Evolutionary conservation across 1,284 basidiomycete species (phyloP).

Genomic region (Austroboletus niveus): DNA sequence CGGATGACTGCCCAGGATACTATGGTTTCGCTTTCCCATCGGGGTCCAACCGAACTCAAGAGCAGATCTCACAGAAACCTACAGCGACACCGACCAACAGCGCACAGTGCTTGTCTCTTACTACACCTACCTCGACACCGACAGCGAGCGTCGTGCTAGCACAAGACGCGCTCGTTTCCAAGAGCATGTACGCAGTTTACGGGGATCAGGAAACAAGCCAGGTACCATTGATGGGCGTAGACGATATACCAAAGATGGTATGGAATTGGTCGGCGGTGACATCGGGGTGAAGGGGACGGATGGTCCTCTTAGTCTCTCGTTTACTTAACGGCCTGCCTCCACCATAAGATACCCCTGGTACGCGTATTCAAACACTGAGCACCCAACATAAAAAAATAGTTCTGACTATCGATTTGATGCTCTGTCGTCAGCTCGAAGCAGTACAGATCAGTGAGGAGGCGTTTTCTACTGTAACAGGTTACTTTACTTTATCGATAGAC

Average conservation of each 20-base stretch:
- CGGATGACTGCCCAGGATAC: slow-evolving; percentile 26
- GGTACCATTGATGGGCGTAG: slow-evolving; percentile 14
- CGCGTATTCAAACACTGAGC: too few species aligned
- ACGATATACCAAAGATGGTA: slow-evolving; percentile 16
- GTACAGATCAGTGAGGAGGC: too few species aligned
- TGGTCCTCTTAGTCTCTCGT: too few species aligned
- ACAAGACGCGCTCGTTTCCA: slow-evolving; percentile 4
- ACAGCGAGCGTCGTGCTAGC: slow-evolving; percentile 8
- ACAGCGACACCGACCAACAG: slow-evolving; percentile 22
- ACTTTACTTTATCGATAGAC: not conserved
- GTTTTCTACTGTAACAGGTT: not conserved
- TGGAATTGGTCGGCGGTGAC: slow-evolving; percentile 26
- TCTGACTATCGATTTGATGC: too few species aligned
- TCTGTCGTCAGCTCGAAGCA: too few species aligned
- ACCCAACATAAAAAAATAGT: too few species aligned
- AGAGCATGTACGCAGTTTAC: slow-evolving; percentile 17
- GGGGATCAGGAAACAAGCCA: slow-evolving; percentile 2
- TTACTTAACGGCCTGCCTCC: too few species aligned
- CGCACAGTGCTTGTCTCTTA: slow-evolving; percentile 25
- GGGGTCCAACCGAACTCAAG: slow-evolving; percentile 26
- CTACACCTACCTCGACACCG: slow-evolving; percentile 29
- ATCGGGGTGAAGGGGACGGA: too few species aligned
- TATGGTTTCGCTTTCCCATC: slow-evolving; percentile 32
- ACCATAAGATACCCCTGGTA: too few species aligned
- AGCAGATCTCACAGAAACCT: slow-evolving; percentile 29